phyloP scores from a whole-genome alignment of 768 basidiomycete species.

The Tylopilus sp. region DNA sequence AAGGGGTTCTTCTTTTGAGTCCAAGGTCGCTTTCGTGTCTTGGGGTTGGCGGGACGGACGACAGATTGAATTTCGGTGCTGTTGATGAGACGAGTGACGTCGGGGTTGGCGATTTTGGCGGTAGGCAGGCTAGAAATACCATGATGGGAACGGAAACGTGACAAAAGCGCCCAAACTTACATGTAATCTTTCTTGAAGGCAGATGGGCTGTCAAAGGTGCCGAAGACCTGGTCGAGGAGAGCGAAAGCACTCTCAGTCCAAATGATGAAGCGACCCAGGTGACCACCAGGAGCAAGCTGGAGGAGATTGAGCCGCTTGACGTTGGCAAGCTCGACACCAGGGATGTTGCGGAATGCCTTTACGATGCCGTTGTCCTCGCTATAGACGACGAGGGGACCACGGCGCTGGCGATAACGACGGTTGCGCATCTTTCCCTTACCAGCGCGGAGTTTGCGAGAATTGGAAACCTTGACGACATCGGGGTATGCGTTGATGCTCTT shows the following conservation, averaged over 20 bases:
- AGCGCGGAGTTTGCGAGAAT: conserved; percentile 93
- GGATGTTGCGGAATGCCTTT: conserved; percentile 97
- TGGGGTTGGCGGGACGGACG: conserved; percentile 84
- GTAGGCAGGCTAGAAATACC: conserved; percentile 66
- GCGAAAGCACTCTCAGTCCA: conserved; percentile 96
- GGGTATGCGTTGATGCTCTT: conserved; percentile 85
- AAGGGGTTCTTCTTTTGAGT: conserved; percentile 99
- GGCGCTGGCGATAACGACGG: conserved; percentile 93
- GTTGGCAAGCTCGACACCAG: conserved; percentile 96
- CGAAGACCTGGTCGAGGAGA: conserved; percentile 92
- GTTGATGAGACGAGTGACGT: conserved; percentile 97
- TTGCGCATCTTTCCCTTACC: conserved; percentile 98
- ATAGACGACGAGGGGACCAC: conserved; percentile 96
- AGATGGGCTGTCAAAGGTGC: conserved; percentile 89
- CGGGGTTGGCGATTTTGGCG: conserved; percentile 95
- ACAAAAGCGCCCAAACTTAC: conserved; percentile 39
- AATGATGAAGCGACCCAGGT: conserved; percentile 98
- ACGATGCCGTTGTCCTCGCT: conserved; percentile 97
- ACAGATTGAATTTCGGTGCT: conserved; percentile 97
- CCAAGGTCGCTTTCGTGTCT: conserved; percentile 90
- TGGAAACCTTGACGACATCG: conserved; percentile 96
- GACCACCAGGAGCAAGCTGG: conserved; percentile 98
- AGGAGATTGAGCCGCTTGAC: conserved; percentile 94
- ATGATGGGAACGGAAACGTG: neutral
- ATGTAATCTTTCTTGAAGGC: conserved; percentile 85